Base-by-base conservation (phyloP, 2,329 filamentous ascomycete species). In the Aspergillus japonicus region DNA sequence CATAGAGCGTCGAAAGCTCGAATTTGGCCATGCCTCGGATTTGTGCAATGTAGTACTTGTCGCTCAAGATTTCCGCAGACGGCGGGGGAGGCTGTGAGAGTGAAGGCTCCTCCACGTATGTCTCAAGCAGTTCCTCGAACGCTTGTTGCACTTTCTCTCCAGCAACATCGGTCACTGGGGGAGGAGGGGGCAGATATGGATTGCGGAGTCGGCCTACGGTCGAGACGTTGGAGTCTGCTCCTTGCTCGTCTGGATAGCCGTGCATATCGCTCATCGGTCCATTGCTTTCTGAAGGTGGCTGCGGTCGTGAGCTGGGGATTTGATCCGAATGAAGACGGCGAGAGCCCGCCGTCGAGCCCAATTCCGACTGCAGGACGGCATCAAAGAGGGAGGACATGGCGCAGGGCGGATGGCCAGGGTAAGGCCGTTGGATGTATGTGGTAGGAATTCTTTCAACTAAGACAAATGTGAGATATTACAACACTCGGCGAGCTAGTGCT, bases 21-120 rank as follows among this genome's bases (percentile, higher is more conserved):
- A 85, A 87, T 62, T 84, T 81, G 61, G 79, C 78, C 74, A 89
- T 80, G 50, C 86, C 86, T 65, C 87, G 82, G 60, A 89, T 86
- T 69, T 89, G 86, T 29, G 85, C 85, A 64, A 89, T 81, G 71
- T 89, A 89, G 76, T 88, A 89, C 70, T 86, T 86, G 73, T 87
- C 82, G 59, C 77, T 81, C 26, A 84, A 82, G 12, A 82, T 79
- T 50, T 84, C 82, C 11, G 83, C 83, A 2, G 82, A 80, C 1
- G 85, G 83, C 6, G 77, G 75, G 11, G 81, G 77, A 12, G 78
- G 77, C 8, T 78, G 81, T 7, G 84, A 85, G 1, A 82, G 80
- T 1, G 82, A 77, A 1, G 81, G 80, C 29, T 87, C 84, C 75
- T 88, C 85, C 53, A 74, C 75, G 66, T 78, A 87, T 74, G 80